Evolutionary conservation across 2,329 filamentous ascomycete species (phyloP).

Genomic region (Claviceps sp.): DNA sequence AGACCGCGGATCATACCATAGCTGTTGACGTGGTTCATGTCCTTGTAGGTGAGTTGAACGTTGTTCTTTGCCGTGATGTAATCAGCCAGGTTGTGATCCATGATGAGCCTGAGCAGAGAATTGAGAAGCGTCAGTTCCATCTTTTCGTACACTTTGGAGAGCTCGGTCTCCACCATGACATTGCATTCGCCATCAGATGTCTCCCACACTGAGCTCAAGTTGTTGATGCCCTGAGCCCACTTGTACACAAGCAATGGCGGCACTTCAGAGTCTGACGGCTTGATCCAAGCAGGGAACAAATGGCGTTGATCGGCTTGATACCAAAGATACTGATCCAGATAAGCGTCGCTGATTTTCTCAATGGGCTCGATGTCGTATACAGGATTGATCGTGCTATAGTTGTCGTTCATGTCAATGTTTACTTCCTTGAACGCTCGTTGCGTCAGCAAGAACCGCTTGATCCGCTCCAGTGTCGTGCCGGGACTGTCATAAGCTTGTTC

Average conservation of each 20-base stretch:
- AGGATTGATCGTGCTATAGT: conserved; percentile 97
- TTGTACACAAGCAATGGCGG: conserved; percentile 92
- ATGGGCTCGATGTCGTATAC: conserved; percentile 98
- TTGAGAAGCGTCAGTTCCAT: conserved; percentile 94
- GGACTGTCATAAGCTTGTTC: conserved; percentile 98
- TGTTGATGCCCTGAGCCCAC: conserved; percentile 99
- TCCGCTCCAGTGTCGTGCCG: conserved; percentile 85
- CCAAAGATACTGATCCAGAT: conserved; percentile 97
- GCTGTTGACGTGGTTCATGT: conserved; percentile 99
- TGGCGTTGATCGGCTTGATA: conserved; percentile 97
- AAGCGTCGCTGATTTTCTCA: conserved; percentile 98
- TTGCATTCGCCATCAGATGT: conserved; percentile 91
- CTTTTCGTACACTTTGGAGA: conserved; percentile 99
- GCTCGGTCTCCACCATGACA: conserved; percentile 93
- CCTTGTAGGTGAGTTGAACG: conserved; percentile 96
- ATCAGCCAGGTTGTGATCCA: conserved; percentile 98
- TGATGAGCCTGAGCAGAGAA: conserved; percentile 81
- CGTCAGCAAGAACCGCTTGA: conserved; percentile 94
- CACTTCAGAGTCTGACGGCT: conserved; percentile 95
- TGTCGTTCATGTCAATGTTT: conserved; percentile 99
- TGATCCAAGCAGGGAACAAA: conserved; percentile 97
- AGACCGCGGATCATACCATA: conserved; percentile 97
- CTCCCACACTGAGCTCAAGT: conserved; percentile 89
- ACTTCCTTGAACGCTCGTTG: conserved; percentile 99
- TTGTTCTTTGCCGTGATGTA: conserved; percentile 99